Evolutionary conservation across 768 basidiomycete species (phyloP), one percentile per base, ranked within the genome.

Genomic region (Podaxis carcinomalis): DNA sequence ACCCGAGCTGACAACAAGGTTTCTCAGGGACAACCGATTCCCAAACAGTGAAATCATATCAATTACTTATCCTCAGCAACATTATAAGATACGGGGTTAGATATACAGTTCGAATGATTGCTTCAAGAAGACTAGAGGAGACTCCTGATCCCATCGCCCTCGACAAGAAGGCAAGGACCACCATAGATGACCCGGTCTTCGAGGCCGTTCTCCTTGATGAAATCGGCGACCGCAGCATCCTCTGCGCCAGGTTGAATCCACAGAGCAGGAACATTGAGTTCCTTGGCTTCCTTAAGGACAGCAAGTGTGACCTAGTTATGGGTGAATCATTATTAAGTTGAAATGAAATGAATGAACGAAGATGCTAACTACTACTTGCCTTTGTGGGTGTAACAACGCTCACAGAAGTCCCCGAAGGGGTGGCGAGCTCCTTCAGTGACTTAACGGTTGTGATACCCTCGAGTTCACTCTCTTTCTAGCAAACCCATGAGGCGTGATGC

Each of bases 231-330:
- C 2, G 74, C 73, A 14, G 77, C 80, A 66, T 92, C 87, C 64
- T 89, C 86, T 5, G 93, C 91, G 21, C 93, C 93, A 5, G 94
- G 94, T 70, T 96, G 94, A 32, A 95, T 81, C 94, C 94, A 96
- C 47, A 94, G 78, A 2, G 86, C 80, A 4, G 87, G 88, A n/a
- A 92, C 72, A n/a, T 73, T 72, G n/a, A 85, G 81, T n/a, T 79
- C 78, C 70, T 87, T 86, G 6, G 87, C 89, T 61, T 85, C 79
- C 69, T 87, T 75, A 66, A 93, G 73, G 57, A 92, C 64, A 23
- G 75, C 76, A 50, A 92, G 80, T 9, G 92, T 93, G 44, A 93
- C 75, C 90, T 93, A 65, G 21, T 51, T 39, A 40, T 21, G 25
- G 19, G 13, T 36, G 47, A 36, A 64, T 37, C 35, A 62, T 51